These are phyloP conservation scores for Leucocoprinus birnbaumii DNA, from an alignment of 768 basidiomycete species.

Conservation along the genomic window DNA sequence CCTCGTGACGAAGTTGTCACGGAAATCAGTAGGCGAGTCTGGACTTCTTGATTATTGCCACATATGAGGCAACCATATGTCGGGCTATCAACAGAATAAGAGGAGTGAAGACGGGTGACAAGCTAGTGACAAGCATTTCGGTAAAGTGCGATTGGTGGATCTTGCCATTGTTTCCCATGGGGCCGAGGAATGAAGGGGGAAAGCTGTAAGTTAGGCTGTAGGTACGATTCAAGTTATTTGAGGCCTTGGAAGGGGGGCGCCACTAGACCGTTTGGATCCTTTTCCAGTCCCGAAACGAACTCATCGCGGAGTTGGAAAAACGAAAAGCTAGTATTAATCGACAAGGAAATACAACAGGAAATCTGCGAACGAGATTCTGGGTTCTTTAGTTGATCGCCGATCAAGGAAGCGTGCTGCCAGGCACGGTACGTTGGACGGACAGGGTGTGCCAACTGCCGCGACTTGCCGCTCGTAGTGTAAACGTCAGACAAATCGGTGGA, in stretches of 20 bases:
- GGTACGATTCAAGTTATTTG: constrained; percentile 21
- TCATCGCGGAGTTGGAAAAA: constrained; percentile 28
- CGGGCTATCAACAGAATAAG: neutral
- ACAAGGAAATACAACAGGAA: constrained; percentile 12
- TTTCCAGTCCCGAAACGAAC: neutral
- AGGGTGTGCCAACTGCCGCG: constrained; percentile 31
- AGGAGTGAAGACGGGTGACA: constrained; percentile 11
- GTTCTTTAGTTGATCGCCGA: constrained; percentile 54
- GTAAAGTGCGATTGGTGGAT: constrained; percentile 17
- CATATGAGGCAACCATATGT: neutral
- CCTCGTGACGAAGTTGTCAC: neutral
- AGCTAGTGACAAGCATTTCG: no score
- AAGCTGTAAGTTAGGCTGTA: constrained; percentile 16
- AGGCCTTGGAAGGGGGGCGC: constrained; percentile 20
- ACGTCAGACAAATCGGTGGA: constrained; percentile 10
- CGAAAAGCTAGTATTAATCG: constrained; percentile 10
- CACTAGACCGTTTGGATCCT: constrained; percentile 34
- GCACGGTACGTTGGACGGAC: constrained; percentile 23
- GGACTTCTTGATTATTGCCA: neutral
- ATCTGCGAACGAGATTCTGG: constrained; percentile 30
- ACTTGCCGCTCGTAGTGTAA: constrained; percentile 25
- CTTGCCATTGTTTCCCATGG: constrained; percentile 16
- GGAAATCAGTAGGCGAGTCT: neutral
- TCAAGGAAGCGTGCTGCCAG: constrained; percentile 45
- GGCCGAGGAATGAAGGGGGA: constrained; percentile 17